Base-by-base conservation (phyloP, 129 eudicot genomes). In the Saposhnikovia divaricata region DNA sequence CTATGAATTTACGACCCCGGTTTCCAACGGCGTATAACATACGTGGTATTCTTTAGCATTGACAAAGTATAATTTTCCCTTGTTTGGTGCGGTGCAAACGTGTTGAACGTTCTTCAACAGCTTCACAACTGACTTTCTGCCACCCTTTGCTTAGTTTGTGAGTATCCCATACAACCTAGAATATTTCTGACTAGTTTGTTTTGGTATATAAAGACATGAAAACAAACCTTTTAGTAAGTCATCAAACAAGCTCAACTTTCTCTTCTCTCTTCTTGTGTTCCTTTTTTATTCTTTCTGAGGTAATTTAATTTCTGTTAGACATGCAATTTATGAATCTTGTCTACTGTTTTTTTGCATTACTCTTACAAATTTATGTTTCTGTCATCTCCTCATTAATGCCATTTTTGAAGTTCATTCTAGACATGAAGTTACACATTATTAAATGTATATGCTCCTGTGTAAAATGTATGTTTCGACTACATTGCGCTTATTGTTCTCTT, bases 81-180 rank as follows among this genome's bases (percentile, higher is more conserved):
- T 88, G 85, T 80, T 80, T 82, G 73, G 75, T 68, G 48, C 43
- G 81, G 80, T 77, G 78, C 51, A 85, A 87, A 83, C 92, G 86
- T 86, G 86, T 79, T 77, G 70, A 77, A 76, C 79, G 79, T 28
- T 50, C 78, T 16, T 25, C 6, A 34, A 37, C n/a, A 39, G 76
- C 68, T 85, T 84, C 44, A 16, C 57, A 59, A 75, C 83, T 85
- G 70, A 38, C 82, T 86, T 23, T 84, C 37, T 86, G 82, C 81
- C 40, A 84, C 84, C 84, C 93, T 87, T 89, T 87, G 89, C 93
- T 83, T 89, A 72, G 72, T 80, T 89, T 87, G 77, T 83, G 77
- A 83, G 85, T 78, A 81, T 83, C 78, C 72, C 25, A 15, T 14
- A 47, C 31, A 72, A 59, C n/a, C 40, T 61, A 34, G 34, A 31